These are phyloP conservation scores for Septoria petroselini DNA, from an alignment of 2,329 filamentous ascomycete genomes.

Conservation along the genomic window DNA sequence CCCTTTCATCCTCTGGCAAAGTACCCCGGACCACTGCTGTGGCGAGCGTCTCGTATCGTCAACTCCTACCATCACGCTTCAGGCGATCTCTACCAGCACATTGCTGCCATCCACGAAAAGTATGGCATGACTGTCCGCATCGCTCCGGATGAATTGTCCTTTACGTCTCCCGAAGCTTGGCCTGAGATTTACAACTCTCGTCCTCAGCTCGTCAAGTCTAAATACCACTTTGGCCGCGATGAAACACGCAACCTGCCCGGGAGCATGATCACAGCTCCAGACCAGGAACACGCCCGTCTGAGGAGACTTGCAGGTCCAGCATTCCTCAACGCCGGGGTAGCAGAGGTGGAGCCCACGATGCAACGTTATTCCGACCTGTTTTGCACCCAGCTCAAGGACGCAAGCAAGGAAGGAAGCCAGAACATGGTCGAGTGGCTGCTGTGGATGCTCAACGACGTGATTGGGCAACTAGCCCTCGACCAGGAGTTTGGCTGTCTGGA, in stretches of 20 bases:
- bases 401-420: conserved; percentile 62
- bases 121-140: conserved; percentile 32
- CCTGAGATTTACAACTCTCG: conserved; percentile 31
- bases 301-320: conserved; percentile 22
- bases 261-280: conserved; percentile 27
- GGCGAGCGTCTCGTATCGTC: conserved; percentile 24
- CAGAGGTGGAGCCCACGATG: conserved; percentile 26
- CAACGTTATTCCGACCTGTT: conserved; percentile 26
- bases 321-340: conserved; percentile 27
- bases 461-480: conserved; percentile 56
- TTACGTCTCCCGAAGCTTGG: conserved; percentile 29
- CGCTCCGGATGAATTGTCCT: conserved; percentile 33
- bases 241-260: conserved; percentile 15
- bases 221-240: conserved; percentile 21
- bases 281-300: conserved; percentile 25
- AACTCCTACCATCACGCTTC: conserved; percentile 26
- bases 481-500: conserved; percentile 43
- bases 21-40: conserved; percentile 27
- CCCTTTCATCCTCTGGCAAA: conserved; percentile 28
- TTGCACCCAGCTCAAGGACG: conserved; percentile 20
- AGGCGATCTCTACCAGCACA: conserved; percentile 27
- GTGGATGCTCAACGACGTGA: conserved; percentile 68
- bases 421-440: conserved; percentile 76
- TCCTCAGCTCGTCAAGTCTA: conserved; percentile 24
- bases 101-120: conserved; percentile 28